Evolutionary conservation across 1,284 basidiomycete species (phyloP).

Genomic region (Ustilago curta): DNA sequence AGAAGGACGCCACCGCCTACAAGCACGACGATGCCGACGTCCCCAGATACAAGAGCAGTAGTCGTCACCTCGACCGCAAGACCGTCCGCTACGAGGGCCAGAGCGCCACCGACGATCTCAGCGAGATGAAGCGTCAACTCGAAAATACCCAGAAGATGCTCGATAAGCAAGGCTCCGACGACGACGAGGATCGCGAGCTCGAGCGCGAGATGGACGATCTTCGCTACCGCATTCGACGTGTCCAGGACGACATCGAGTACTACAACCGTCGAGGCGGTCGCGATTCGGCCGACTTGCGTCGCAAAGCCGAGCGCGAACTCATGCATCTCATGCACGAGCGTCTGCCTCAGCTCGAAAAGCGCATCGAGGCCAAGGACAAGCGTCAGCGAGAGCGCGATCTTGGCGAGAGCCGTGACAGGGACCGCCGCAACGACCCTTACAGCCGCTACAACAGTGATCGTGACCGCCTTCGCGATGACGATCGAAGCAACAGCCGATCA

Average conservation of each 20-base stretch:
- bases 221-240: conserved; percentile 83
- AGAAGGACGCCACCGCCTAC: conserved; percentile 93
- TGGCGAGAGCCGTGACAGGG: conserved; percentile 77
- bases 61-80: conserved; percentile 87
- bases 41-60: conserved; percentile 83
- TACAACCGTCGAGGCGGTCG: conserved; percentile 81
- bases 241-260: conserved; percentile 94
- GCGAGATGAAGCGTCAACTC: conserved; percentile 87
- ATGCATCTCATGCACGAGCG: conserved; percentile 88
- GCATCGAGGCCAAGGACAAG: conserved; percentile 83
- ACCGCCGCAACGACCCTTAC: conserved; percentile 81
- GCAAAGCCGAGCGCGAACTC: conserved; percentile 89
- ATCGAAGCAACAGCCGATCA: conserved; percentile 24
- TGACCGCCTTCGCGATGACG: conserved; percentile 31
- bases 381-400: conserved; percentile 76
- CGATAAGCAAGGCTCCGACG: conserved; percentile 81
- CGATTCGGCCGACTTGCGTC: conserved; percentile 80
- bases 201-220: conserved; percentile 91
- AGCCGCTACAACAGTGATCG: conserved; percentile 50
- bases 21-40: conserved; percentile 78
- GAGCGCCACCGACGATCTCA: conserved; percentile 76
- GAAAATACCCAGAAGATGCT: conserved; percentile 85
- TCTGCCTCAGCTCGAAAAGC: conserved; percentile 88
- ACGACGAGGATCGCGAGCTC: conserved; percentile 77
- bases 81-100: conserved; percentile 83